Conservation (phyloP, 2,329 filamentous ascomycete genomes). For the Aaosphaeria pasadenensis region DNA sequence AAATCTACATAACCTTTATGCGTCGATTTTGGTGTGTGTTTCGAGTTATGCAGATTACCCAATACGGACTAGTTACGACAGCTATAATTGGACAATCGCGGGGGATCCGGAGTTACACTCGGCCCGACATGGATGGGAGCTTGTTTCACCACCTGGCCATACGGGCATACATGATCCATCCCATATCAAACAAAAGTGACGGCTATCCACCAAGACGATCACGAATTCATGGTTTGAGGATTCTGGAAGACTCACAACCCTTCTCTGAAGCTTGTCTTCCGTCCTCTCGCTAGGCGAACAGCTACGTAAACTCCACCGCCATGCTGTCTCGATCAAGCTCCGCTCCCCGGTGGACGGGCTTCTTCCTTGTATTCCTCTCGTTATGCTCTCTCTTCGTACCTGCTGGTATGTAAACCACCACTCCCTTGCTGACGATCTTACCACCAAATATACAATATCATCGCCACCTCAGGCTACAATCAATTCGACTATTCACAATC, state of each 20-base stretch:
- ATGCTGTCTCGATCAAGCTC: conserved; percentile 25
- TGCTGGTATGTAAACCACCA: conserved; percentile 29
- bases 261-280: no score
- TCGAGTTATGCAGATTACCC: no score
- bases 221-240: no score
- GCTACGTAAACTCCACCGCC: not conserved
- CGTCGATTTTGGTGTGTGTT: no score
- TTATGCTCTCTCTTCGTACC: conserved; percentile 34
- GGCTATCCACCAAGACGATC: conserved; percentile 11
- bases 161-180: no score
- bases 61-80: no score
- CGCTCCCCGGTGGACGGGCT: conserved; percentile 59
- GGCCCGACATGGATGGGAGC: conserved; percentile 1
- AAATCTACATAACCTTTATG: no score
- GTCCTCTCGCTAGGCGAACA: conserved; percentile 13
- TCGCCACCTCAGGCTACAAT: no score
- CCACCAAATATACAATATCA: no score
- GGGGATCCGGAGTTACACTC: not conserved
- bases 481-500: conserved; percentile 2
- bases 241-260: no score
- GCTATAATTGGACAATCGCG: no score
- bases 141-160: conserved; percentile 2
- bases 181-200: not conserved
- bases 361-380: conserved; percentile 29
- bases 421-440: no score